These are phyloP conservation scores for Emiliania huxleyi DNA, from an alignment of 78 protist genomes.

Conservation along the genomic window DNA sequence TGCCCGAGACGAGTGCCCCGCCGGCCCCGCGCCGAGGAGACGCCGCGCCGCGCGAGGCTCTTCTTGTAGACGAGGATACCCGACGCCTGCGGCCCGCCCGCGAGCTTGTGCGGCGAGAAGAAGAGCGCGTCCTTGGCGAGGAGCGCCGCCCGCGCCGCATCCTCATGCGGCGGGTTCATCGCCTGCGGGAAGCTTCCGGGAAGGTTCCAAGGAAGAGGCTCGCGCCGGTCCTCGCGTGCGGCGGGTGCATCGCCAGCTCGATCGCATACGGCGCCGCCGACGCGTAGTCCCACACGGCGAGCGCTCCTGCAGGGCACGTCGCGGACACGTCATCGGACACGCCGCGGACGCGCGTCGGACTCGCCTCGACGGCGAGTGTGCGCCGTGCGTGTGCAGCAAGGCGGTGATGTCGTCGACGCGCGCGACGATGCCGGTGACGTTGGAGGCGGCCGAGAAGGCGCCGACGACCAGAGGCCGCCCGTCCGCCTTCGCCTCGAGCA, in stretches of 20 bases:
- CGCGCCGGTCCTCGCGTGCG: constrained; percentile 63
- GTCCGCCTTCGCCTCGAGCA: not conserved
- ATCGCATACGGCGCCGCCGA: constrained; percentile 79
- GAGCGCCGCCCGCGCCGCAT: not conserved
- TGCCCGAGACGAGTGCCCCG: too few relatives aligned
- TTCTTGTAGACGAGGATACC: constrained; percentile 74
- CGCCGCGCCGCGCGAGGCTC: constrained; percentile 11
- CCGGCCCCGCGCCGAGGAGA: not conserved
- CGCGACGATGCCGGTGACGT: constrained; percentile 80
- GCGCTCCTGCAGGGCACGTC: constrained; percentile 40
- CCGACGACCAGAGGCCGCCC: constrained; percentile 60
- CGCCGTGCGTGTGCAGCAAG: constrained; percentile 56
- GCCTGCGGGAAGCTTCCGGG: too few relatives aligned
- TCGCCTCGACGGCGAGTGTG: too few relatives aligned
- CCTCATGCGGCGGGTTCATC: constrained; percentile 17
- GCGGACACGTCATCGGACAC: too few relatives aligned
- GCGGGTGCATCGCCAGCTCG: constrained; percentile 56
- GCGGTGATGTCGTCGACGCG: constrained; percentile 62
- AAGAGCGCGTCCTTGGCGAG: constrained; percentile 78
- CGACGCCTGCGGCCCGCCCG: constrained; percentile 82
- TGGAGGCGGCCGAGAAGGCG: constrained; percentile 81
- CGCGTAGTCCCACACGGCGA: constrained; percentile 84
- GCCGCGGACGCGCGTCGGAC: too few relatives aligned
- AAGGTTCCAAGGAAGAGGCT: too few relatives aligned
- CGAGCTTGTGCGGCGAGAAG: constrained; percentile 85